Base-by-base conservation (phyloP, 2,329 filamentous ascomycete genomes). In the Penicillium sp. region DNA sequence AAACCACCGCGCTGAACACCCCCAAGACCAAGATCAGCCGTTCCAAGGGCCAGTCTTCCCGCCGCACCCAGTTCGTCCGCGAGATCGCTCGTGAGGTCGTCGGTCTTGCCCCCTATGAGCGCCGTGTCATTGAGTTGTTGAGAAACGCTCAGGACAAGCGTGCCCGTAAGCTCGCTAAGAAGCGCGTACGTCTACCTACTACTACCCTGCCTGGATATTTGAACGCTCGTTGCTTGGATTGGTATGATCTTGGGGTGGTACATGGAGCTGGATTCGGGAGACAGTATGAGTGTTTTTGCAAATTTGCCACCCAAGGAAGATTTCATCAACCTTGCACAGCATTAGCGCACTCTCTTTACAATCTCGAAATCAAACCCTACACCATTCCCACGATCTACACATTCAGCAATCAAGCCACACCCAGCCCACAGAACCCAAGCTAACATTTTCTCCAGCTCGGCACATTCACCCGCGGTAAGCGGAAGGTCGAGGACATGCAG, bases 131-230 rank as follows among this genome's bases (percentile, higher is more conserved):
- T 77, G 94, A 99, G 87, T 84, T 99, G 78, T 89, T 99, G 81
- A 91, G 94, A 75, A 99, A 99, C 89, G 89, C 86, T 84, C 95
- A 96, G 85, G 94, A 99, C 83, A 97, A 97, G 90, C 91, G 93
- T 81, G 93, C 93, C 75, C 87, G 93, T 73, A 97, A 97, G 89
- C 90, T 97, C 75, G 93, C 93, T 75, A 97, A 97, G 92, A 97
- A 96, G 90, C 88, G 93, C 81, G 89, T 93, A 86, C 69, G 89
- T 85, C 57, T 54, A 53, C 29, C 43, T 27, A 8, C 25, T n/a
- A 47, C 31, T 9, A 27, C 15, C 18, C 0, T 25, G 55, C 41
- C 40, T 29, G 40, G 18, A 6, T 20, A n/a, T 12, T 45, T 22
- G 18, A 7, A 29, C n/a, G 9, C 3, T 49, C 40, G 33, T n/a